Base-by-base conservation (phyloP, 441 rosid species). In the Gossypium gossypioides region DNA sequence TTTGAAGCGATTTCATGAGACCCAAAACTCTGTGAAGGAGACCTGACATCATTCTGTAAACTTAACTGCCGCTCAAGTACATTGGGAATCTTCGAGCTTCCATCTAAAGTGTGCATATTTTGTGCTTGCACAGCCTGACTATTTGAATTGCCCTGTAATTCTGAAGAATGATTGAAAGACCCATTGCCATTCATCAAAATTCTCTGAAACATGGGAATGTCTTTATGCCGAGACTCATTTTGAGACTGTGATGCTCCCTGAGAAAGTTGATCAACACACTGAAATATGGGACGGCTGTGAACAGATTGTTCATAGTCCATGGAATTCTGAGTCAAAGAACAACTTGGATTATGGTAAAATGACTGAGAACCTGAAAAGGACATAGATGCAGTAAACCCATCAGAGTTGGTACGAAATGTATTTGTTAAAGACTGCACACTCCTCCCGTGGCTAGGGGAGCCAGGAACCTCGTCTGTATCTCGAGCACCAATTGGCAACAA, bases 291-390 rank as follows among this genome's bases (percentile, higher is more conserved):
- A 8, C 93, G 96, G 82, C 99, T 95, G 75, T 90, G 93, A 83
- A 95, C 99, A 42, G 99, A 92, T 76, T 95, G 97, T 74, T 92
- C 99, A 65, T 54, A 78, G 79, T 95, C 99, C 85, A 89, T 75
- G 50, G 91, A 85, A 77, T 92, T 89, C 80, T 92, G 93, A 24
- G 91, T 92, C 71, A 91, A 77, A 16, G 99, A 95, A 83, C 99
- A 95, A 80, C 99, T 95, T 55, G 95, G 95, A 79, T 95, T 92
- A 79, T 95, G 99, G 80, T 85, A 88, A 76, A 89, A 87, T 12
- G 99, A 92, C 79, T 85, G 97, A 10, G 99, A 92, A 67, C 99
- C 98, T 13, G 99, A 92, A 77, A 87, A 87, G 32, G 99, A 92
- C 93, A 92, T 86, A 16, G 99, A 94, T 77, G 86, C 87, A 51